Conservation (phyloP, 2,329 filamentous ascomycete species). For the Apiospora marii region DNA sequence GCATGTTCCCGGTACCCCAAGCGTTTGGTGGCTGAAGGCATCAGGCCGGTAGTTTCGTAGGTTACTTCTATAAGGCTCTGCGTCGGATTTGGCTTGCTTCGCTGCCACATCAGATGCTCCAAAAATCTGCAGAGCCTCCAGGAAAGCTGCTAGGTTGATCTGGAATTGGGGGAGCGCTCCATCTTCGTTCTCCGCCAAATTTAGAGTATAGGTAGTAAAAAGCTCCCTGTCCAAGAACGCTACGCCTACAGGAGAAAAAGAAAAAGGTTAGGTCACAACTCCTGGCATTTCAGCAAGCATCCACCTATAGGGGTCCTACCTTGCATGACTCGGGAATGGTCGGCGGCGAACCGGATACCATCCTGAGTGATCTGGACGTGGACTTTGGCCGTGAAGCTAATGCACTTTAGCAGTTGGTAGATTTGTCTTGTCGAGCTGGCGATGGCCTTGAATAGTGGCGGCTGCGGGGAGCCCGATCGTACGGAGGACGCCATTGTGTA, state of each 20-base stretch:
- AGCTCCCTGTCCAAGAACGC: conserved; percentile 88
- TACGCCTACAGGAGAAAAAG: conserved; percentile 56
- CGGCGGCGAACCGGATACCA: conserved; percentile 86
- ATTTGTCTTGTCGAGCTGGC: conserved; percentile 81
- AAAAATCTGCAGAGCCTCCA: conserved; percentile 96
- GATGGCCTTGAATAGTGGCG: conserved; percentile 75
- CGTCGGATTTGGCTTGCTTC: conserved; percentile 64
- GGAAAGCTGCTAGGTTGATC: conserved; percentile 83
- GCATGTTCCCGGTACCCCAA: conserved; percentile 87
- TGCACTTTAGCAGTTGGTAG: conserved; percentile 67
- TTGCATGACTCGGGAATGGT: conserved; percentile 92
- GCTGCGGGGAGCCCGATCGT: conserved; percentile 38
- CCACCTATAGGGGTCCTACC: conserved; percentile 56
- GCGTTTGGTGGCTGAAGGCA: conserved; percentile 82
- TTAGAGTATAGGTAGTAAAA: conserved; percentile 85
- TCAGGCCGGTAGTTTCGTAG: conserved; percentile 69
- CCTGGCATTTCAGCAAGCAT: conserved; percentile 8
- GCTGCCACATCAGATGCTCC: conserved; percentile 77
- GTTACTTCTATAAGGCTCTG: conserved; percentile 68
- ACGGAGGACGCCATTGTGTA: conserved; percentile 27
- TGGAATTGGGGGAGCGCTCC: conserved; percentile 75
- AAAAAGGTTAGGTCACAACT: neutral
- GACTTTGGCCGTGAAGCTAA: conserved; percentile 65
- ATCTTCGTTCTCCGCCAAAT: conserved; percentile 54
- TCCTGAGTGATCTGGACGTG: conserved; percentile 80